Evolutionary conservation across 352 stramenopile genomes (phyloP).

Genomic region (Pythium insidiosum): DNA sequence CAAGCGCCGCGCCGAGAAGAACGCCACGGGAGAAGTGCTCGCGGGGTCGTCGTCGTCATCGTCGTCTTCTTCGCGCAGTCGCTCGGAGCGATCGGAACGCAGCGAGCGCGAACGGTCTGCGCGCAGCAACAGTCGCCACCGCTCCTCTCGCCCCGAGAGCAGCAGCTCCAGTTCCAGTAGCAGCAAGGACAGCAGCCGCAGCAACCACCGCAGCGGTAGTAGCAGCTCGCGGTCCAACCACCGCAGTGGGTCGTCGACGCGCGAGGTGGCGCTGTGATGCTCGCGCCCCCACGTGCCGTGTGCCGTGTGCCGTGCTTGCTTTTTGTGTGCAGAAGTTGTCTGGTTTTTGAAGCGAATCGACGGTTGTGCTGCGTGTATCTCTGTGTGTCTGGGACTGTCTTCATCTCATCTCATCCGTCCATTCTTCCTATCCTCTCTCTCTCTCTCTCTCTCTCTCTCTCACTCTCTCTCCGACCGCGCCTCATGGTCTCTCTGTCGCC

Average conservation of each 20-base stretch:
- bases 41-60: too few relatives aligned
- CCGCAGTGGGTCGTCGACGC: neutral
- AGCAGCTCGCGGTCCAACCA: constrained; percentile 9
- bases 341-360: too few relatives aligned
- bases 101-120: constrained; percentile 14
- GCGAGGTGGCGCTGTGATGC: constrained; percentile 4
- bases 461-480: neutral
- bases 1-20: constrained; percentile 53
- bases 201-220: constrained; percentile 16
- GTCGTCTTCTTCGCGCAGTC: neutral
- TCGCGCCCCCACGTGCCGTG: neutral
- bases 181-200: constrained; percentile 19
- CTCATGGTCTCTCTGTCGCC: neutral
- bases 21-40: constrained; percentile 16
- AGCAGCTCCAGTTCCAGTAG: constrained; percentile 13
- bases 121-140: constrained; percentile 7
- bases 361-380: too few relatives aligned
- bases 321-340: too few relatives aligned
- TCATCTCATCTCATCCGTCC: too few relatives aligned
- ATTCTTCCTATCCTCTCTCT: neutral
- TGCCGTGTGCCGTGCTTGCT: neutral
- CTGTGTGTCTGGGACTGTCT: too few relatives aligned
- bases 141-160: constrained; percentile 13
- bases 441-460: neutral
- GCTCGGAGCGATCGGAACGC: neutral